phyloP scores from a whole-genome alignment of 805 yeast species.

The Yarrowia sp. region DNA sequence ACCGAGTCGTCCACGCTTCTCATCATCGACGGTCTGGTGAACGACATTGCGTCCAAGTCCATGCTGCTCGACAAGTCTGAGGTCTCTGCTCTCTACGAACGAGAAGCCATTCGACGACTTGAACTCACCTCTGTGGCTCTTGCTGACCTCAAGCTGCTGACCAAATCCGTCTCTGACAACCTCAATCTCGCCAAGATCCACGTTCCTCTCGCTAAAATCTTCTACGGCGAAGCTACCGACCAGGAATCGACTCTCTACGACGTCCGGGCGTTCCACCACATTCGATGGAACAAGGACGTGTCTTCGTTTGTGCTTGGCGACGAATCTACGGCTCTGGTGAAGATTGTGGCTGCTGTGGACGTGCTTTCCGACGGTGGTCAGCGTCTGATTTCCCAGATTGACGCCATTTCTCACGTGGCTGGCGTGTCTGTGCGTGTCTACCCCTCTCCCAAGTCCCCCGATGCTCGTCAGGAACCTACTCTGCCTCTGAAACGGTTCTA shows the following conservation, averaged over 20 bases:
- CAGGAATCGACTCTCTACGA: slow-evolving; percentile 16
- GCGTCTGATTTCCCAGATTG: slow-evolving; percentile 57
- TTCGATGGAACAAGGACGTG: slow-evolving; percentile 12
- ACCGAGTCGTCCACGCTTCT: slow-evolving; percentile 19
- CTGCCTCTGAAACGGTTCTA: slow-evolving; percentile 67
- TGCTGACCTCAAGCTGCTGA: slow-evolving; percentile 1
- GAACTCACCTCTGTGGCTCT: slow-evolving; percentile 11
- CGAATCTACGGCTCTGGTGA: slow-evolving; percentile 49
- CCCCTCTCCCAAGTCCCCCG: slow-evolving; percentile 62
- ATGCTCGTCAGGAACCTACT: slow-evolving; percentile 42
- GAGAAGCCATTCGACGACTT: slow-evolving; percentile 29
- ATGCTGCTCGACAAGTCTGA: slow-evolving; percentile 14
- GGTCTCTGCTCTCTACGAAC: slow-evolving; percentile 1
- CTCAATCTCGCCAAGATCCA: slow-evolving; percentile 24
- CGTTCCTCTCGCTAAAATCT: slow-evolving; percentile 6
- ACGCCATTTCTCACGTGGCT: slow-evolving; percentile 54
- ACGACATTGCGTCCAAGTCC: slow-evolving; percentile 6
- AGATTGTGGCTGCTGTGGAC: slow-evolving; percentile 67
- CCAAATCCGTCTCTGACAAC: not conserved
- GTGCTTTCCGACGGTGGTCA: slow-evolving; percentile 78
- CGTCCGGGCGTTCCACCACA: slow-evolving; percentile 20
- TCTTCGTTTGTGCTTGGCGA: slow-evolving; percentile 23
- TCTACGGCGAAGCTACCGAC: slow-evolving; percentile 5
- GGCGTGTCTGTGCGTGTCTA: slow-evolving; percentile 62
- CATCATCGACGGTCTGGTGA: slow-evolving; percentile 25